phyloP scores from a whole-genome alignment of 2,329 filamentous ascomycete genomes.

The Penicillium vulpinum region DNA sequence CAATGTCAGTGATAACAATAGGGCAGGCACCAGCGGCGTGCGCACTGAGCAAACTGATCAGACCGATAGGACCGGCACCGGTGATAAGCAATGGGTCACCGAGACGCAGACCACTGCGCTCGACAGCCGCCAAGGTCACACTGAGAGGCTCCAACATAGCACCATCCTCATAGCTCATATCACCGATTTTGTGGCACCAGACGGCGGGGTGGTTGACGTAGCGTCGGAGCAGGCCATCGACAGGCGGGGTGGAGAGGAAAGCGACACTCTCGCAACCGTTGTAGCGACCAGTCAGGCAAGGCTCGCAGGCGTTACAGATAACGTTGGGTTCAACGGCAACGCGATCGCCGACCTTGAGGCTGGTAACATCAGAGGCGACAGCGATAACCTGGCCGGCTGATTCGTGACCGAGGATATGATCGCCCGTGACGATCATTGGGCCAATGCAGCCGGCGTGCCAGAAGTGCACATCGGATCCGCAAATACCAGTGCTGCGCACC shows the following conservation, averaged over 20 bases:
- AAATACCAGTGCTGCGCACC: conserved; percentile 93
- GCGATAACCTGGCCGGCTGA: conserved; percentile 77
- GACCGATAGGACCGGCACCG: conserved; percentile 89
- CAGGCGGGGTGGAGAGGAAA: conserved; percentile 89
- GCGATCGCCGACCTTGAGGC: conserved; percentile 80
- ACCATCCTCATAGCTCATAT: conserved; percentile 89
- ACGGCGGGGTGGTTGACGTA: conserved; percentile 93
- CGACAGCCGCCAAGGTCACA: conserved; percentile 84
- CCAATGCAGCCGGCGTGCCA: conserved; percentile 96
- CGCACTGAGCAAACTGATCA: conserved; percentile 82
- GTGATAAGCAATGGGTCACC: conserved; percentile 88
- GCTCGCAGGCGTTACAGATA: conserved; percentile 87
- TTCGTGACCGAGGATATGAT: conserved; percentile 94
- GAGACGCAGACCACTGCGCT: conserved; percentile 75
- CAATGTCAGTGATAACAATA: conserved; percentile 92
- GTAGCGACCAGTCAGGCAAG: conserved; percentile 88
- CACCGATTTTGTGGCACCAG: conserved; percentile 95
- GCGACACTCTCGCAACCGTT: conserved; percentile 86
- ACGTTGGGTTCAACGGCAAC: conserved; percentile 94
- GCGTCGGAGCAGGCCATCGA: conserved; percentile 80
- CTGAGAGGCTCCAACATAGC: conserved; percentile 86
- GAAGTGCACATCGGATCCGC: conserved; percentile 95
- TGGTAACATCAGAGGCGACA: conserved; percentile 69
- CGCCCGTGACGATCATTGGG: conserved; percentile 85
- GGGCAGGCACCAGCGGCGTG: conserved; percentile 86